Percentiles rank a stretch among this genome's conserved stretches.
These are phyloP conservation scores for Kwoniella mangroviensis DNA, from an alignment of 768 basidiomycete species.

Conservation along the genomic window DNA sequence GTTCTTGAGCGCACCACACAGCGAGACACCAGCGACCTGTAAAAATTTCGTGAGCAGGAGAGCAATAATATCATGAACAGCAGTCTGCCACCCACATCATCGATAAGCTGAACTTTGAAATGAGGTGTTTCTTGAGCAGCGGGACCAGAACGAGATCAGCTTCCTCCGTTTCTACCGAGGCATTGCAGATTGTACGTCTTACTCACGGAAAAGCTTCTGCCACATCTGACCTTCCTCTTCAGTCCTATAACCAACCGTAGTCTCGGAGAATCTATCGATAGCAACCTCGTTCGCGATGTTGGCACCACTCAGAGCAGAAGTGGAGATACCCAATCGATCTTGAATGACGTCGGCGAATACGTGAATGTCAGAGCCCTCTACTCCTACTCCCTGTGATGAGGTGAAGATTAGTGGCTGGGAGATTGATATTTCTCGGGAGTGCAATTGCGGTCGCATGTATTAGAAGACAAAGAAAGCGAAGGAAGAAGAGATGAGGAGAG, in stretches of 20 bases:
- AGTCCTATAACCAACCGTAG: constrained; percentile 61
- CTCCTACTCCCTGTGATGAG: constrained; percentile 60
- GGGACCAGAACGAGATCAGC: not conserved
- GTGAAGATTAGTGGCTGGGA: not conserved
- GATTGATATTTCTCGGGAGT: not conserved
- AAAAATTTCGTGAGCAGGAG: too few species aligned
- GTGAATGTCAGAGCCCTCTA: constrained; percentile 58
- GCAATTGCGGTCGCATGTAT: not conserved
- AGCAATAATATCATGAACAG: too few species aligned
- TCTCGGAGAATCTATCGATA: constrained; percentile 60
- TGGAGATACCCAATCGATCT: constrained; percentile 58
- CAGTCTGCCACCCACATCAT: constrained; percentile 54
- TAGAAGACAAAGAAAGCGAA: not conserved
- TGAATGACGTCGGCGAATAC: constrained; percentile 61
- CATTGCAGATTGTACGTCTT: not conserved
- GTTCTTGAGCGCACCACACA: constrained; percentile 63
- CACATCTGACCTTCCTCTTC: constrained; percentile 59
- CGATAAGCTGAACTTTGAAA: constrained; percentile 60
- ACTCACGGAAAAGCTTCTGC: constrained; percentile 59
- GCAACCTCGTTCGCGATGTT: constrained; percentile 63
- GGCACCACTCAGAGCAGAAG: constrained; percentile 61
- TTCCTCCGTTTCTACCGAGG: not conserved
- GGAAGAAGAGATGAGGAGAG: not conserved
- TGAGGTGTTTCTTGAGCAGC: constrained; percentile 40
- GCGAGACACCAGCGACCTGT: constrained; percentile 59